These are phyloP conservation scores for Cucumis melo DNA, from an alignment of 306 rosid species.

Conservation along the genomic window DNA sequence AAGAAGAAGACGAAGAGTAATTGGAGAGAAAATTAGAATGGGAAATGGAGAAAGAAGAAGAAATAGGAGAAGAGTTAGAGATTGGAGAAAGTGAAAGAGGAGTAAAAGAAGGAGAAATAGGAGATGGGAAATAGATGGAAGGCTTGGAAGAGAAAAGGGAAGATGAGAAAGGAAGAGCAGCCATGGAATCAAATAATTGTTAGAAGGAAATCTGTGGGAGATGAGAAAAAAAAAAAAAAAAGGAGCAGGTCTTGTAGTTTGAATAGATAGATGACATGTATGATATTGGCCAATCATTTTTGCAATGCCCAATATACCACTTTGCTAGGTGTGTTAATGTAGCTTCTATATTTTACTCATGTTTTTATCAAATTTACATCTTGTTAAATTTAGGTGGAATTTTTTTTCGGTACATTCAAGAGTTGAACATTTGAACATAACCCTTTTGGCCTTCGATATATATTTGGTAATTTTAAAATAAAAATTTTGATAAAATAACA, in stretches of 20 bases:
- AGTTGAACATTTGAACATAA: too few species aligned
- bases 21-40: neutral
- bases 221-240: conserved; percentile 11
- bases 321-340: neutral
- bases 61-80: conserved; percentile 17
- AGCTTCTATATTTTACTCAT: neutral
- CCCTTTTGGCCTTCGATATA: too few species aligned
- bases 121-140: conserved; percentile 28
- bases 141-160: conserved; percentile 34
- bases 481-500: too few species aligned
- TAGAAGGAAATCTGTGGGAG: conserved; percentile 16
- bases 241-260: conserved; percentile 26
- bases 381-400: too few species aligned
- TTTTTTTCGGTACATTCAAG: too few species aligned
- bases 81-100: conserved; percentile 42
- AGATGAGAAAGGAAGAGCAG: conserved; percentile 56
- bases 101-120: conserved; percentile 23
- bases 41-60: conserved; percentile 41
- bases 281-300: conserved; percentile 5
- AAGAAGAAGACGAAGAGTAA: neutral
- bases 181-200: conserved; percentile 36
- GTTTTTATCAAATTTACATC: too few species aligned
- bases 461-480: too few species aligned
- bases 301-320: neutral
- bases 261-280: neutral